Evolutionary conservation across 2,329 filamentous ascomycete genomes (phyloP), one percentile per base, ranked within the genome.

Genomic region (Blastomyces parvus): DNA sequence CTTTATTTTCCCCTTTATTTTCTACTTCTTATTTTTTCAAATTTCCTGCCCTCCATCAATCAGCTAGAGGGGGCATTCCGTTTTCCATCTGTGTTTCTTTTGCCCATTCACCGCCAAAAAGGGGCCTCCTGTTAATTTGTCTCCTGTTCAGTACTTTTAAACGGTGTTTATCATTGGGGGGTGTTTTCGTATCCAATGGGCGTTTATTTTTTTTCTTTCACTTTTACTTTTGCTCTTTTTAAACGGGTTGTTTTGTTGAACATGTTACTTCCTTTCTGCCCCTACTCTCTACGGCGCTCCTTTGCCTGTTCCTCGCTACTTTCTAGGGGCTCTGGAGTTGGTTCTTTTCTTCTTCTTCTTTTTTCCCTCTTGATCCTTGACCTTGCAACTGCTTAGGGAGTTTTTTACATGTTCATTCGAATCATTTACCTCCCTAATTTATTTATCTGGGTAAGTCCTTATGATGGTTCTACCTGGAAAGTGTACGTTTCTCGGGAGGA

Each of bases 1-100:
- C 8, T 9, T 57, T 38, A 8, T 57, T 57, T 57, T 25, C 17
- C 33, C 30, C n/a, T n/a, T n/a, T 25, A n/a, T 40, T 66, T 44
- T 53, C 52, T 62, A 5, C 33, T 63, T 38, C 19, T 33, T 19
- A 13, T 33, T 55, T 36, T n/a, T 33, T 36, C 19, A 30, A 36
- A 33, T 9, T 36, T 36, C 27, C 17, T 27, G 52, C 27, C 6
- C 3, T 14, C 30, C 1, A 46, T n/a, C 2, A n/a, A 7, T 33
- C n/a, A 55, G 14, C 17, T 19, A 55, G 52, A 17, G 11, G 17
- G 33, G 25, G 25, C 52, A 55, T 55, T 30, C 52, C 27, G 30
- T 55, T 9, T 36, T 30, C 52, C 30, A 33, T 36, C 33, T 9
- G 8, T 36, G 8, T 36, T 9, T 36, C 9, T 36, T 36, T n/a